These are phyloP conservation scores for Apiospora saccharicola DNA, from an alignment of 2,329 filamentous ascomycete species.

Conservation along the genomic window DNA sequence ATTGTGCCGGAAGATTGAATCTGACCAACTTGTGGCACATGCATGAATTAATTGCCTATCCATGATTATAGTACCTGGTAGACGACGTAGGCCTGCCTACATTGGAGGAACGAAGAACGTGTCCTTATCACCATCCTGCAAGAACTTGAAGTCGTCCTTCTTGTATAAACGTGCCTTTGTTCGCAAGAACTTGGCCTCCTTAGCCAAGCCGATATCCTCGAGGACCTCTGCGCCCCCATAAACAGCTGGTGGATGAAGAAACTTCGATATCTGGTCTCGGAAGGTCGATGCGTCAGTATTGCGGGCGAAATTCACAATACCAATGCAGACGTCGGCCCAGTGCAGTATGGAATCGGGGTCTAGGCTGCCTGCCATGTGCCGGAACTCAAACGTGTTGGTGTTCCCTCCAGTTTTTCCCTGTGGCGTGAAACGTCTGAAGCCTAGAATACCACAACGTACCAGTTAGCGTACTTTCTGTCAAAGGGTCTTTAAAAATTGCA, in stretches of 20 bases:
- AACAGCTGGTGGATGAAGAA: background rate
- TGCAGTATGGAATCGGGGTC: constrained; percentile 6
- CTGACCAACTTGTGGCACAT: background rate
- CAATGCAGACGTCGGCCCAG: constrained; percentile 9
- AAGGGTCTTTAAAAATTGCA: background rate
- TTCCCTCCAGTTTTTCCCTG: background rate
- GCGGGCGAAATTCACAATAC: background rate
- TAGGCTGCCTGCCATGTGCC: constrained; percentile 22
- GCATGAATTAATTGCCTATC: background rate
- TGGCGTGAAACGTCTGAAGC: constrained; percentile 16
- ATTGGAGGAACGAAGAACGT: constrained; percentile 7
- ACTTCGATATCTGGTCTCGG: background rate
- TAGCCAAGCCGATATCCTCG: background rate
- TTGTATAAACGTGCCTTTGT: background rate
- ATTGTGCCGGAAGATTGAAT: background rate
- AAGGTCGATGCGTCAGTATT: background rate
- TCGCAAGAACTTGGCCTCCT: constrained; percentile 13
- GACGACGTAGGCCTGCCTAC: background rate
- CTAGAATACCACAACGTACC: background rate
- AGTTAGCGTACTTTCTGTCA: background rate
- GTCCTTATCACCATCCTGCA: background rate
- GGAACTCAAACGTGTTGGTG: constrained; percentile 21
- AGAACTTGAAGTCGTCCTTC: background rate
- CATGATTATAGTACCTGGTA: background rate
- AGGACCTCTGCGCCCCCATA: constrained; percentile 1